Percentiles rank a stretch among this genome's conserved stretches.
Conservation (phyloP, 768 basidiomycete species). For the Crepidotus variabilis region DNA sequence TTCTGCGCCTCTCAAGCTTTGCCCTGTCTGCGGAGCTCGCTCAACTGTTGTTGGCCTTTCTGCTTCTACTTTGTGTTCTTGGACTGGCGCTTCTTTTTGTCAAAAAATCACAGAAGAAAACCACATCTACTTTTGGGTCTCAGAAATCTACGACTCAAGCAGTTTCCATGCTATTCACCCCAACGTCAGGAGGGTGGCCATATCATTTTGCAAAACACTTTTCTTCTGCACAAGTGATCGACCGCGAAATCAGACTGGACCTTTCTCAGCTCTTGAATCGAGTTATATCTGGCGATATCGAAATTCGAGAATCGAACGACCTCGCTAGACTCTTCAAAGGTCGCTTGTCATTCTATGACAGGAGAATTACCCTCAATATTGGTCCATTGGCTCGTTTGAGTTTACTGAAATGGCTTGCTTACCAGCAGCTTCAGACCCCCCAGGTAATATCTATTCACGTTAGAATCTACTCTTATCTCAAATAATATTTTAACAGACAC, state of each 20-base stretch:
- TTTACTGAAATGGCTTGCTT: constrained; percentile 32
- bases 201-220: constrained; percentile 29
- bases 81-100: too few species aligned
- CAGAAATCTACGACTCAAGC: constrained; percentile 21
- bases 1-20: too few species aligned
- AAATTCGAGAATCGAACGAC: constrained; percentile 39
- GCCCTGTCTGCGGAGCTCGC: too few species aligned
- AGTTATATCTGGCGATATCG: constrained; percentile 35
- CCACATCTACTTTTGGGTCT: too few species aligned
- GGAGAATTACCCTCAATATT: constrained; percentile 29
- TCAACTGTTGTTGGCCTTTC: too few species aligned
- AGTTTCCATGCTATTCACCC: constrained; percentile 37
- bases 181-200: constrained; percentile 44
- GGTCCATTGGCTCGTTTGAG: constrained; percentile 29
- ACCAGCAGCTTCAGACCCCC: constrained; percentile 16
- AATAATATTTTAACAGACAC: too few species aligned
- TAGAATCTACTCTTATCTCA: background rate
- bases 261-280: constrained; percentile 32
- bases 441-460: constrained; percentile 1
- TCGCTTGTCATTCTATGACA: constrained; percentile 31
- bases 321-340: constrained; percentile 33
- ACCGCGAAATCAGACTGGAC: constrained; percentile 15
- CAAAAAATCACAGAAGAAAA: too few species aligned
- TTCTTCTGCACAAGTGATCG: constrained; percentile 6
- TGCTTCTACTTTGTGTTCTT: too few species aligned